Conservation (phyloP, 192 early-diverging fungal species). For the Gonapodya sp. region DNA sequence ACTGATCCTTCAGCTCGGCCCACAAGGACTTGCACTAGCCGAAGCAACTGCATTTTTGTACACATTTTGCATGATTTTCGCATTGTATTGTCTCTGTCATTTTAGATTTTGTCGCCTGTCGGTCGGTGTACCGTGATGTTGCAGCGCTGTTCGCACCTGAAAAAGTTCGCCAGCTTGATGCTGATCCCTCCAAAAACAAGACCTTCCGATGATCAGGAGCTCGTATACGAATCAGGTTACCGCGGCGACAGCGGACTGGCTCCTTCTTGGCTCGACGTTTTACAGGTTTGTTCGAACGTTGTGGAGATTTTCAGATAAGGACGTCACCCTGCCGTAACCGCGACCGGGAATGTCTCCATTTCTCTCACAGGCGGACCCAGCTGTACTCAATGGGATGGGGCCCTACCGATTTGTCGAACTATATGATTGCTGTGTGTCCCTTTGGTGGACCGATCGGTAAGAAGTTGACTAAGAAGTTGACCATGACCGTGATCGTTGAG, state of each 20-base stretch:
- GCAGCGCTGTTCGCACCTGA: no score
- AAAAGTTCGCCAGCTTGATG: no score
- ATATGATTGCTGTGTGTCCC: conserved; percentile 70
- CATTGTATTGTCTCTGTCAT: no score
- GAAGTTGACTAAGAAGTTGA: conserved; percentile 11
- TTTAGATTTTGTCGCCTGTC: no score
- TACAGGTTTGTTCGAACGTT: not conserved
- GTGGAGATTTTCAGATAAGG: no score
- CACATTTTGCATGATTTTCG: no score
- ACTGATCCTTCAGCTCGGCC: no score
- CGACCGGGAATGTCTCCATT: not conserved
- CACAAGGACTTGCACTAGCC: no score
- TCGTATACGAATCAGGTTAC: not conserved
- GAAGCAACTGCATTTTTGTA: no score
- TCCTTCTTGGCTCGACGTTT: not conserved
- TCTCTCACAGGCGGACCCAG: conserved; percentile 49
- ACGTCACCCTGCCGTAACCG: not conserved
- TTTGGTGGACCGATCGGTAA: conserved; percentile 90
- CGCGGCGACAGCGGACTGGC: not conserved
- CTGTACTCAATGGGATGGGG: conserved; percentile 85
- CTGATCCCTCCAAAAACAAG: no score
- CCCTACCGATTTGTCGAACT: conserved; percentile 74
- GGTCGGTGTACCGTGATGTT: no score
- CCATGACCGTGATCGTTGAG: not conserved
- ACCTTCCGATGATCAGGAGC: not conserved